Evolutionary conservation across 768 basidiomycete species (phyloP), one percentile per base, ranked within the genome.

Genomic region (Tylopilus sp.): DNA sequence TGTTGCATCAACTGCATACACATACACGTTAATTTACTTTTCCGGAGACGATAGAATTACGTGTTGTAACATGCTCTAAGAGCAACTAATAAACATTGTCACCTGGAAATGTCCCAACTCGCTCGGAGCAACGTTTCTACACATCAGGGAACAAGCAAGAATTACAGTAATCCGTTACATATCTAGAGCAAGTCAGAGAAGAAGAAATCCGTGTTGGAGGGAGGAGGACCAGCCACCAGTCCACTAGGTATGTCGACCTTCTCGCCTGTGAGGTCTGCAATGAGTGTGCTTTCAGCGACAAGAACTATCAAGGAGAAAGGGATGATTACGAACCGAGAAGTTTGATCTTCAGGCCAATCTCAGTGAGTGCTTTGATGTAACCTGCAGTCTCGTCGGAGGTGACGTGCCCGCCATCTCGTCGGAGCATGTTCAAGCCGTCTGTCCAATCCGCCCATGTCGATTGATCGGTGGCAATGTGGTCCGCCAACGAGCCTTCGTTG

Each of bases 361-460:
- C 92, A 3, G 93, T 96, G 59, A 96, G 73, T 10, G 87, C 85
- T 63, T 89, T 81, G 12, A 96, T 87, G 63, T 92, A 92, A 22
- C 85, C 86, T 34, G 87, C 87, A 1, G 93, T 94, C 70, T 93
- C 89, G 58, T 85, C 80, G 5, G 92, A 92, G 13, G 86, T 75
- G 52, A 92, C 89, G 65, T 91, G 90, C 9, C 89, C 87, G 17
- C 89, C 84, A 58, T 89, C 89, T 47, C 84, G 75, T 36, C 90
- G 76, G 37, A 95, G 78, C 84, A 95, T 89, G 62, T 91, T 91
- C 68, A 96, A 65, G 5, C 92, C 93, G 67, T 96, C 93, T 3
- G 91, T 91, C 93, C 93, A 96, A 71, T 96, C 93, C 16, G 90
- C 87, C 87, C 89, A 94, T 17, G 86, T 76, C 17, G 85, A 83